Evolutionary conservation across 1,284 basidiomycete species (phyloP).

Genomic region (Puccinia polysora): DNA sequence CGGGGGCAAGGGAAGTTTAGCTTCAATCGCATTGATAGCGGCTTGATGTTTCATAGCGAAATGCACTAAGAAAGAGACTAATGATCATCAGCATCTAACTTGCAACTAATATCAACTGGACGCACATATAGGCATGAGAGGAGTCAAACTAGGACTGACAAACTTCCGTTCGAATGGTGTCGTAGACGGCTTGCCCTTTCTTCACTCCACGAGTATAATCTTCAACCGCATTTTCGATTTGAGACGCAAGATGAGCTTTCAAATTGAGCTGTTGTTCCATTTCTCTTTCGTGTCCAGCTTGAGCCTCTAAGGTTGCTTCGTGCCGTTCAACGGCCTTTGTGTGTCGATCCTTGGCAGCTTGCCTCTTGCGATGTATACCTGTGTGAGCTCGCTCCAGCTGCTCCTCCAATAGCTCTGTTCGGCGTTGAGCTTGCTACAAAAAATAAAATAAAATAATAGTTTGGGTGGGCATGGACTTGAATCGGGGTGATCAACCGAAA

Average conservation of each 20-base stretch:
- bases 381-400: slow-evolving; percentile 26
- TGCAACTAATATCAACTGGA: background rate
- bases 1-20: slow-evolving; percentile 4
- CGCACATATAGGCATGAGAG: background rate
- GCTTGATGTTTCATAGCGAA: slow-evolving; percentile 31
- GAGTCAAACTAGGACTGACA: slow-evolving; percentile 6
- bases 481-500: too few relatives aligned
- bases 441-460: too few relatives aligned
- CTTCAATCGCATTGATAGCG: slow-evolving; percentile 24
- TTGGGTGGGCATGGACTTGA: too few relatives aligned
- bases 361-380: slow-evolving; percentile 26
- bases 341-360: slow-evolving; percentile 14
- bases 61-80: slow-evolving; percentile 16
- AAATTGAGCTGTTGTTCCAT: slow-evolving; percentile 20
- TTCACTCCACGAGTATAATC: slow-evolving; percentile 36
- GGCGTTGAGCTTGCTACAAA: slow-evolving; percentile 34
- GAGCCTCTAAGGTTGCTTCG: background rate
- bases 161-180: slow-evolving; percentile 33
- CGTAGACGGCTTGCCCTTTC: slow-evolving; percentile 25
- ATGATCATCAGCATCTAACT: background rate
- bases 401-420: slow-evolving; percentile 21
- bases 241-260: background rate
- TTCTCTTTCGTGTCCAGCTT: slow-evolving; percentile 21
- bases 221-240: slow-evolving; percentile 16
- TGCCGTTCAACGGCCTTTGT: slow-evolving; percentile 19